Evolutionary conservation across 352 stramenopile species (phyloP), one percentile per base, ranked within the genome.

Genomic region (Globisporangium cederbergense): DNA sequence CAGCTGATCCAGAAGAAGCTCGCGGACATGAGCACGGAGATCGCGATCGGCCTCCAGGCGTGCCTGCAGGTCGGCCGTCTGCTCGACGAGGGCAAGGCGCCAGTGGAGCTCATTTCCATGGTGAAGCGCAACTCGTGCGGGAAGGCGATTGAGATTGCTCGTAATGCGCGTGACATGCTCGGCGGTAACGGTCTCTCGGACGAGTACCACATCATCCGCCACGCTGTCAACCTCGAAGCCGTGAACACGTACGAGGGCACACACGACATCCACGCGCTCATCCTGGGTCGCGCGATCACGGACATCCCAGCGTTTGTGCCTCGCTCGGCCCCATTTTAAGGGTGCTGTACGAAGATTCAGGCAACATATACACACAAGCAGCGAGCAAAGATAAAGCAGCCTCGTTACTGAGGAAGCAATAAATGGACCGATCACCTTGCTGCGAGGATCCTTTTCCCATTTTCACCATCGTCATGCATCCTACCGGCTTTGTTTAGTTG

Each of bases 211-310:
- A 81, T 99, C 60, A 99, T 99, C 67, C 92, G 97, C 51, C 97
- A 99, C 72, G 74, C 97, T 32, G 95, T 98, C 71, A 99, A 99
- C 68, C 79, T 99, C 46, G 97, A 99, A 76, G 96, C 97, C 22
- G 97, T 99, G 38, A 99, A 99, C 82, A 99, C 97, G 20, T 99
- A 99, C 80, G 97, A 99, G 79, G 97, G 97, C 54, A 99, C 97
- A 28, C 97, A 99, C 74, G 97, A 99, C 75, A 86, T 99, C 40
- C 97, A 99, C 75, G 97, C 97, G 43, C 82, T 99, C n/a, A 99
- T 99, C 70, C 82, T 99, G 6, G 97, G 97, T 25, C 83, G 96
- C 20, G 95, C 95, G 55, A 99, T 99, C 77, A 99, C 97, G 11
- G 96, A 93, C 20, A 95, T 99, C 57, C 88, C 93, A 25, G 77